Percentiles rank a stretch among this genome's conserved stretches.
These are phyloP conservation scores for Coemansia sp. DNA, from an alignment of 192 early-diverging fungal genomes.

Conservation along the genomic window DNA sequence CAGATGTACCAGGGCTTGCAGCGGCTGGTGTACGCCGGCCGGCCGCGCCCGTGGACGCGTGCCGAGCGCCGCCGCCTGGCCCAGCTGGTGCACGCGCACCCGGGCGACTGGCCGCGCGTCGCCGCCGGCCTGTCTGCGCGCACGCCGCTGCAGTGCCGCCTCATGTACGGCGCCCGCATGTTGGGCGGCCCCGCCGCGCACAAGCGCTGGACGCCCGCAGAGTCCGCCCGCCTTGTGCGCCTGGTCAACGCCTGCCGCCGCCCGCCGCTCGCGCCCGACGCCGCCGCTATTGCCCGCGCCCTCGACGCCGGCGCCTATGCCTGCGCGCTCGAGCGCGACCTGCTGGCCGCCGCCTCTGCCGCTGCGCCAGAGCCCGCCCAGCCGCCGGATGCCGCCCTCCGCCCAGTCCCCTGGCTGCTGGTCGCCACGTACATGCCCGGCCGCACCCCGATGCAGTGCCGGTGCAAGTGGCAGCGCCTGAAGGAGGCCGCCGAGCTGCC, in stretches of 20 bases:
- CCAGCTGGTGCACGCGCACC: constrained; percentile 8
- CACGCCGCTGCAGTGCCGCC: constrained; percentile 11
- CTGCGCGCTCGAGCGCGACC: too few species aligned
- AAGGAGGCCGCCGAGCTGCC: not conserved
- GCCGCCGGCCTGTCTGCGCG: constrained; percentile 19
- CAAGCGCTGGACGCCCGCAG: constrained; percentile 9
- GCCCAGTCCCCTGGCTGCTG: constrained; percentile 12
- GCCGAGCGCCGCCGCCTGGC: constrained; percentile 10
- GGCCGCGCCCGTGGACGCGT: constrained; percentile 4
- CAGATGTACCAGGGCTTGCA: not conserved
- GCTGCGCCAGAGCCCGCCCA: too few species aligned
- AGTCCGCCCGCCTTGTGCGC: not conserved
- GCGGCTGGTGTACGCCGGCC: too few species aligned
- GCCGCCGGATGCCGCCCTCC: not conserved
- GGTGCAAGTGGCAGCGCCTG: constrained; percentile 5
- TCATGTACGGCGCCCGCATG: not conserved
- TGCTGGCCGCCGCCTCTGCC: too few species aligned
- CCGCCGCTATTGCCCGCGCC: too few species aligned
- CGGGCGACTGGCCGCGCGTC: constrained; percentile 15
- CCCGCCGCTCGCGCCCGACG: too few species aligned
- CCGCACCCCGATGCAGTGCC: constrained; percentile 20
- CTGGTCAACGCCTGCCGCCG: too few species aligned
- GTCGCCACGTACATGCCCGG: constrained; percentile 22
- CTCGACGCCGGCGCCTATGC: too few species aligned
- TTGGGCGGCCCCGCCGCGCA: not conserved